Base-by-base conservation (phyloP, 345 rosid species). In the Ricinus communis region DNA sequence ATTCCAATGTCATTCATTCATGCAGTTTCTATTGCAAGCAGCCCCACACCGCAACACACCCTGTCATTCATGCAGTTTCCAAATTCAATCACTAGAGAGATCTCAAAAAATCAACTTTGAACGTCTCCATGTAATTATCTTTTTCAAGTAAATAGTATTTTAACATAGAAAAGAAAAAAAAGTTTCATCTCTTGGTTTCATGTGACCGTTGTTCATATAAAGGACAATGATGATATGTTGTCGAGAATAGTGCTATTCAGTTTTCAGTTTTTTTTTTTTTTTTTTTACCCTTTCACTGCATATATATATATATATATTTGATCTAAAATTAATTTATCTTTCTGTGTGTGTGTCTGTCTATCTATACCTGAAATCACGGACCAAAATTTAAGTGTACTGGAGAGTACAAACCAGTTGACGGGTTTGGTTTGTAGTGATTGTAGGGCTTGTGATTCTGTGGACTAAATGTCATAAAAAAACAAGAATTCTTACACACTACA, bases 381-480 rank as follows among this genome's bases (percentile, higher is more conserved):
- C 76, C 68, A 65, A 38, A 33, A 14, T 14, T 19, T 31, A 45
- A 4, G 53, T 5, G 84, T 68, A 82, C 81, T 60, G 62, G 56
- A 76, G 76, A 40, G 84, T 73, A 80, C 80, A 74, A 53, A 41
- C 31, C 61, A 33, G 54, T 46, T 71, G 67, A 65, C 28, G 41
- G 47, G 41, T 79, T 83, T 81, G 80, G 66, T 69, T 65, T 63
- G 46, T 69, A 58, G 31, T 80, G 53, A 57, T 64, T 66, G 82
- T 69, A 40, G 74, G 62, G 66, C 76, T 71, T 75, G 76, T 50
- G 85, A 85, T 69, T 77, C 84, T 69, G 59, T 47, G 72, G 49
- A n/a, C 55, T 58, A 56, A 31, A 27, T 66, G 36, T n/a, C 51
- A 21, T 49, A 54, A 30, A 11, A 60, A 69, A 59, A 66, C 15